Conservation (phyloP, 2,329 filamentous ascomycete species). For the Talaromyces amestolkiae region DNA sequence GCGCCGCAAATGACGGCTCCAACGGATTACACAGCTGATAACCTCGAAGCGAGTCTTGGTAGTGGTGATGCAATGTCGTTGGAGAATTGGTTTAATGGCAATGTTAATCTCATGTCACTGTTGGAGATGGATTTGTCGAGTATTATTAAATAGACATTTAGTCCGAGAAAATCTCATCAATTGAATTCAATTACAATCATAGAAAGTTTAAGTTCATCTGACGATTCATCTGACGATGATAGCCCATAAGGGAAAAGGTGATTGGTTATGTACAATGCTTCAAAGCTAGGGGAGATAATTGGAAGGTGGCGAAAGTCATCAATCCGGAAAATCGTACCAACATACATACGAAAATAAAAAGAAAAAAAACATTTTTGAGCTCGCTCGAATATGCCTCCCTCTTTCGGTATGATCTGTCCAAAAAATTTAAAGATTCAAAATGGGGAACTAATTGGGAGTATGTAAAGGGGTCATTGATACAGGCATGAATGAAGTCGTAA, state of each 20-base stretch:
- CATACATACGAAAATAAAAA: not conserved
- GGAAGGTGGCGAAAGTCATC: not conserved
- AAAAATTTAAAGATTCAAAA: not conserved
- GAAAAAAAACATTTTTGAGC: not conserved
- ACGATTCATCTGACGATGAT: not conserved
- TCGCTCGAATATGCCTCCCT: conserved; percentile 13
- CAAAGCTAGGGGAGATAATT: not conserved
- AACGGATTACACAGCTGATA: not conserved
- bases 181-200: not conserved
- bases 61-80: conserved; percentile 17
- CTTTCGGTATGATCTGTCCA: not conserved
- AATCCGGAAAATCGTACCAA: not conserved
- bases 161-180: not conserved
- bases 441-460: not conserved
- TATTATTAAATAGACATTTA: conserved; percentile 11
- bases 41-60: not conserved
- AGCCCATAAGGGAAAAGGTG: not conserved
- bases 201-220: not conserved
- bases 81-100: conserved; percentile 22
- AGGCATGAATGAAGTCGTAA: not conserved
- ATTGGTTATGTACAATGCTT: conserved; percentile 8
- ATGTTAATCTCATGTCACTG: conserved; percentile 22
- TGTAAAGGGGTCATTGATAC: conserved; percentile 1
- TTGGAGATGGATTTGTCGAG: conserved; percentile 21
- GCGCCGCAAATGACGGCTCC: not conserved